phyloP scores from a whole-genome alignment of 1,284 basidiomycete genomes.

The Inonotus hispidus region DNA sequence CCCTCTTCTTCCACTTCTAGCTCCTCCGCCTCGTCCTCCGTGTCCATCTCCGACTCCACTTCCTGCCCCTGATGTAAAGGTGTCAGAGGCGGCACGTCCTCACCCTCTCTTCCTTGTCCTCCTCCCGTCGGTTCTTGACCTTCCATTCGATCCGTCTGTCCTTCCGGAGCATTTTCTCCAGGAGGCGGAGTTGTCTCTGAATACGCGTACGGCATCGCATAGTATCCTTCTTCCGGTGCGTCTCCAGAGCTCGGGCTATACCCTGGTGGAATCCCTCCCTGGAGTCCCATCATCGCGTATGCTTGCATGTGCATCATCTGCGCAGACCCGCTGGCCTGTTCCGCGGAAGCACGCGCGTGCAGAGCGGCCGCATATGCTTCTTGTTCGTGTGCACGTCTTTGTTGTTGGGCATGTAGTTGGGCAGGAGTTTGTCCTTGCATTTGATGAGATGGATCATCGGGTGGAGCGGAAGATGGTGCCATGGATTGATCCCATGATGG shows the following conservation, averaged over 20 bases:
- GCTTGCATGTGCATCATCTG: constrained; percentile 7
- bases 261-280: constrained; percentile 10
- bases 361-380: constrained; percentile 7
- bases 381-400: constrained; percentile 1
- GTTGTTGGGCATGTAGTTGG: neutral
- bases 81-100: neutral
- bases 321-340: neutral
- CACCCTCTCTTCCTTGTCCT: neutral
- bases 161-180: neutral
- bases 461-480: neutral
- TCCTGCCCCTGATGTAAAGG: neutral
- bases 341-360: neutral
- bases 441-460: neutral
- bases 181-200: constrained; percentile 12
- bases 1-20: neutral
- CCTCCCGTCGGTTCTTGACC: neutral
- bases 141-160: neutral
- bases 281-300: constrained; percentile 3
- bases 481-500: constrained; percentile 28
- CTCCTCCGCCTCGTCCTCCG: constrained; percentile 2
- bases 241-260: constrained; percentile 16
- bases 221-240: constrained; percentile 4
- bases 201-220: constrained; percentile 11
- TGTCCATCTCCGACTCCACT: neutral
- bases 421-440: neutral